Conservation (phyloP, 345 rosid species). For the Stellera chamaejasme region DNA sequence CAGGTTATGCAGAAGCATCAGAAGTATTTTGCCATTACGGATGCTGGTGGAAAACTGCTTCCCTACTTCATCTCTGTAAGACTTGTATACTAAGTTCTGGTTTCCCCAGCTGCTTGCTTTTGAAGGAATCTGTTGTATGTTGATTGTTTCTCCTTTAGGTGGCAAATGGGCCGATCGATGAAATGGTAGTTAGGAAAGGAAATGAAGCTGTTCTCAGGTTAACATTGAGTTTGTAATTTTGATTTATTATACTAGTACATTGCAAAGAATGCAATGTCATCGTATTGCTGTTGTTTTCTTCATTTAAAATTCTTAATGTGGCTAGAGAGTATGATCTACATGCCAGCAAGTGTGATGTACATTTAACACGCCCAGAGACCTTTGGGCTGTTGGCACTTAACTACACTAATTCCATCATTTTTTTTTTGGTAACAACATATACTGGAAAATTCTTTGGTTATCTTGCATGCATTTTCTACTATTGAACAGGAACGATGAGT, state of each 20-base stretch:
- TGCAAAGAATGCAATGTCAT: neutral
- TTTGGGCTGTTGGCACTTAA: neutral
- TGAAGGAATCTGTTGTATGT: conserved; percentile 7
- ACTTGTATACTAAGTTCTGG: conserved; percentile 14
- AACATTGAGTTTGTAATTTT: conserved; percentile 11
- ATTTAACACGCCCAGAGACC: neutral
- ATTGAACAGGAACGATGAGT: conserved; percentile 9
- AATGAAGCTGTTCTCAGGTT: conserved; percentile 99
- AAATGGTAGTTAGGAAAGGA: conserved; percentile 74
- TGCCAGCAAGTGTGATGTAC: neutral
- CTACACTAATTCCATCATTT: conserved; percentile 3
- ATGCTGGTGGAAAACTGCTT: conserved; percentile 58
- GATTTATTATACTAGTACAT: neutral
- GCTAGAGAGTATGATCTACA: neutral
- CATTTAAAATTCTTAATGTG: neutral
- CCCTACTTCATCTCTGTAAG: conserved; percentile 87
- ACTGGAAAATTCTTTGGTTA: neutral
- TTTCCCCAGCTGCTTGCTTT: conserved; percentile 12
- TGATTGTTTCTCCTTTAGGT: conserved; percentile 43
- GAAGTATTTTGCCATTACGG: conserved; percentile 70
- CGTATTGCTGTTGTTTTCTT: neutral
- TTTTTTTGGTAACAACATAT: neutral
- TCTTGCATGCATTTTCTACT: conserved; percentile 9
- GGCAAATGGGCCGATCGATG: conserved; percentile 86
- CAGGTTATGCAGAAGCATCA: conserved; percentile 99